Base-by-base conservation (phyloP, 768 basidiomycete species). In the Boletus subparvulus region DNA sequence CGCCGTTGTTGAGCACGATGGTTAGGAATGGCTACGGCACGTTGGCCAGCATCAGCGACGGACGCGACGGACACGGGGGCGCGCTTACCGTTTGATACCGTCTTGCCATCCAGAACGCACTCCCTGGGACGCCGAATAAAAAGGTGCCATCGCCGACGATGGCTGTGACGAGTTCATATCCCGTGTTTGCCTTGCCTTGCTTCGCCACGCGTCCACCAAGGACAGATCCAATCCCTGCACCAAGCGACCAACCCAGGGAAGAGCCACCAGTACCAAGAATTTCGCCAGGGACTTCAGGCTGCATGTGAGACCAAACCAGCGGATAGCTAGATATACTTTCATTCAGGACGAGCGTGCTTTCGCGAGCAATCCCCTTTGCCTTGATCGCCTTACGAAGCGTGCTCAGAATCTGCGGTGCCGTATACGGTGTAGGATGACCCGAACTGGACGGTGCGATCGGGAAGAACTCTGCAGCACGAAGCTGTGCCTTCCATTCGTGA, bases 141-240 rank as follows among this genome's bases (percentile, higher is more conserved):
- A 77, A 90, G 7, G 81, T 82, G 0, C 88, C 88, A 62, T 90
- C 88, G 0, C 88, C 88, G 3, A 88, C 83, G 26, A 90, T 73
- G 1, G 74, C 75, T 1, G 81, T 77, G 9, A 84, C 74, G 41
- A 90, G 66, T n/a, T 89, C 84, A 47, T 79, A 75, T 4, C 64
- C 69, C 9, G 69, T 67, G 4, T 59, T 56, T 12, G 51, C 45
- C 14, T 69, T 59, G 7, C 50, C 61, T 33, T 62, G 66, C 40
- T 58, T 60, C 3, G 66, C 65, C 28, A 50, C 60, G 17, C 67
- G 60, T 4, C 71, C 76, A 1, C 80, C 86, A 6, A 88, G 61
- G 44, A 74, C 65, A 2, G 81, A 80, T 3, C 88, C 88, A 5
- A 90, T 71, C 4, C 84, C 81, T 0, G 83, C 87, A 42, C 84